Evolutionary conservation across 129 eudicot genomes (phyloP).

Genomic region (Artemisia annua): DNA sequence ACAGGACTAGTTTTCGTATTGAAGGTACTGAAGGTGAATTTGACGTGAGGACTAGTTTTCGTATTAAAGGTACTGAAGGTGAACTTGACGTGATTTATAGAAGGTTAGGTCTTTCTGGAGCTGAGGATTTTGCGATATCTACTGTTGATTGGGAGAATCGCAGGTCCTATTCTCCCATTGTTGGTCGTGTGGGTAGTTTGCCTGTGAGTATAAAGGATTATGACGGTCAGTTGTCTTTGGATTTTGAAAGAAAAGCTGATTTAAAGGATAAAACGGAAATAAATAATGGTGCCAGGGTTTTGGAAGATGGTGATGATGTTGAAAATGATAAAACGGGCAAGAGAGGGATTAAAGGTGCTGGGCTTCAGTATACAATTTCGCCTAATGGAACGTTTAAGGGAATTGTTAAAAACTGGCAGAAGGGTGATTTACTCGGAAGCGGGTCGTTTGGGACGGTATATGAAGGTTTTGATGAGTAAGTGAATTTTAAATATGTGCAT

Average conservation of each 20-base stretch:
- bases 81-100: constrained; percentile 48
- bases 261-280: background rate
- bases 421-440: constrained; percentile 73
- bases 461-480: constrained; percentile 85
- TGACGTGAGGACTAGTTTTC: constrained; percentile 48
- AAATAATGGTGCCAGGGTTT: constrained; percentile 26
- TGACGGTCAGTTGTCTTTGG: constrained; percentile 9
- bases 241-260: constrained; percentile 15
- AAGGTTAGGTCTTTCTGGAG: constrained; percentile 62
- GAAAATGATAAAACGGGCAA: constrained; percentile 10
- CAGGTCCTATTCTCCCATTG: no score
- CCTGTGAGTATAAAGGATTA: background rate
- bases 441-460: constrained; percentile 90
- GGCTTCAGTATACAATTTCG: constrained; percentile 31
- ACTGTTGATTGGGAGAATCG: constrained; percentile 58
- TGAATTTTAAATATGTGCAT: constrained; percentile 1
- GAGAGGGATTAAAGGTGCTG: constrained; percentile 60
- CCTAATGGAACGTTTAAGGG: constrained; percentile 39
- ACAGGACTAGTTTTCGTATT: constrained; percentile 51
- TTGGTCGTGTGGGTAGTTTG: no score
- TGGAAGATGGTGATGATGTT: constrained; percentile 12
- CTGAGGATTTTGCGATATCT: constrained; percentile 72
- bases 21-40: constrained; percentile 66
- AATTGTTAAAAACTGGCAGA: constrained; percentile 62
- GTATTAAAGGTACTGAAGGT: constrained; percentile 64